These are phyloP conservation scores for Backusella psychrophila DNA, from an alignment of 192 early-diverging fungal genomes.

Conservation along the genomic window DNA sequence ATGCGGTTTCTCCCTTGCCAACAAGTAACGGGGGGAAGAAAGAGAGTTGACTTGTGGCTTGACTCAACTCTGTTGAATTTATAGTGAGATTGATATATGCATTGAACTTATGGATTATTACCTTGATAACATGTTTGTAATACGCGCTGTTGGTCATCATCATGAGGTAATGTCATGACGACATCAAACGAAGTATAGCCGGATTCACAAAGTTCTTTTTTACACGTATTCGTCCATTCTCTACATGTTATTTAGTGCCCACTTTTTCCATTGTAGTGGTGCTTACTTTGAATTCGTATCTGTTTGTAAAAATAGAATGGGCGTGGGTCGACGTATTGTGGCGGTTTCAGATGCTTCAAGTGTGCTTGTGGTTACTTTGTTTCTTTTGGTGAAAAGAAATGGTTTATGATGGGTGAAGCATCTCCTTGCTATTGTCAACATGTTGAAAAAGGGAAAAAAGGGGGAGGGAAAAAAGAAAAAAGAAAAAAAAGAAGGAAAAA, in stretches of 20 bases:
- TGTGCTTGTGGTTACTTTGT: neutral
- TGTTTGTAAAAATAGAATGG: conserved; percentile 3
- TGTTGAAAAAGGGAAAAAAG: neutral
- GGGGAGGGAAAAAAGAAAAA: neutral
- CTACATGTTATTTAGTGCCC: neutral
- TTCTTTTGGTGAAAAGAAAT: neutral
- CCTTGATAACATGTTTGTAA: conserved; percentile 4
- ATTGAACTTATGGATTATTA: neutral
- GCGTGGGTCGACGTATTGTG: neutral
- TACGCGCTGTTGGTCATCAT: neutral
- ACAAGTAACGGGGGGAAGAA: conserved; percentile 25
- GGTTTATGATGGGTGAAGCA: neutral
- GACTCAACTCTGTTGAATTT: neutral
- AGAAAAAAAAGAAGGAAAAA: neutral
- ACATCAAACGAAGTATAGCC: neutral
- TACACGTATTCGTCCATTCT: neutral
- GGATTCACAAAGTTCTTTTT: neutral
- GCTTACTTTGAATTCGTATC: neutral
- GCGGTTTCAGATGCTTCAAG: conserved; percentile 6
- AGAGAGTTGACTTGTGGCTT: conserved; percentile 3
- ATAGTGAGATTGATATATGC: neutral
- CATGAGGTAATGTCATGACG: neutral
- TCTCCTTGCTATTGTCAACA: neutral
- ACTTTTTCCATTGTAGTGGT: neutral
- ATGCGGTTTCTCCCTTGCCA: conserved; percentile 10